Evolutionary conservation across 2,329 filamentous ascomycete genomes (phyloP).

Genomic region (Aspergillus spinulosporus): DNA sequence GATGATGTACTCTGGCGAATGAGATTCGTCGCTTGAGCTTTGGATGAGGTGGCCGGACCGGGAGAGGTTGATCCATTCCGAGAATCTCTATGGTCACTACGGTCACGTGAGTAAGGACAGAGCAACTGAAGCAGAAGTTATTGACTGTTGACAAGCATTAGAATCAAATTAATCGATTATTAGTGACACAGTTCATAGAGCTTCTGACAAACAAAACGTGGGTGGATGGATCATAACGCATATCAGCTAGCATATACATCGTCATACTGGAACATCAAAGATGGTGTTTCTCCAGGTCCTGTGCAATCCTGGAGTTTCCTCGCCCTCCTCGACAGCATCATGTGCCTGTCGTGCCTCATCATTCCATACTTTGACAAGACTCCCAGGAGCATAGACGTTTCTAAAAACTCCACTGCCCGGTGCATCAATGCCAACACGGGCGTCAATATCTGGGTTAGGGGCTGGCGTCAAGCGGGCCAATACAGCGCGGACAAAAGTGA

Average conservation of each 20-base stretch:
- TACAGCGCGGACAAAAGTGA: constrained; percentile 80
- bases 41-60: constrained; percentile 29
- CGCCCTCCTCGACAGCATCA: constrained; percentile 71
- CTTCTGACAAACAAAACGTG: neutral
- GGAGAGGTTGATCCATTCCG: constrained; percentile 18
- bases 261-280: constrained; percentile 57
- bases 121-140: neutral
- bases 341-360: constrained; percentile 70
- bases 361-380: constrained; percentile 85
- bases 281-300: constrained; percentile 77
- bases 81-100: neutral
- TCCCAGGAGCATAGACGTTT: constrained; percentile 84
- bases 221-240: neutral
- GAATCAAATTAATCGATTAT: neutral
- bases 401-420: constrained; percentile 69
- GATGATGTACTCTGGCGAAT: constrained; percentile 8
- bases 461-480: constrained; percentile 71
- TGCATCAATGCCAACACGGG: constrained; percentile 67
- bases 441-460: constrained; percentile 74
- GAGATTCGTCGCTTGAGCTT: constrained; percentile 14
- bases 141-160: neutral
- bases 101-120: constrained; percentile 17
- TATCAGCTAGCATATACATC: neutral
- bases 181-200: neutral
- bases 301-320: constrained; percentile 56